These are phyloP conservation scores for Termitomyces sp. DNA, from an alignment of 768 basidiomycete genomes.

Conservation along the genomic window DNA sequence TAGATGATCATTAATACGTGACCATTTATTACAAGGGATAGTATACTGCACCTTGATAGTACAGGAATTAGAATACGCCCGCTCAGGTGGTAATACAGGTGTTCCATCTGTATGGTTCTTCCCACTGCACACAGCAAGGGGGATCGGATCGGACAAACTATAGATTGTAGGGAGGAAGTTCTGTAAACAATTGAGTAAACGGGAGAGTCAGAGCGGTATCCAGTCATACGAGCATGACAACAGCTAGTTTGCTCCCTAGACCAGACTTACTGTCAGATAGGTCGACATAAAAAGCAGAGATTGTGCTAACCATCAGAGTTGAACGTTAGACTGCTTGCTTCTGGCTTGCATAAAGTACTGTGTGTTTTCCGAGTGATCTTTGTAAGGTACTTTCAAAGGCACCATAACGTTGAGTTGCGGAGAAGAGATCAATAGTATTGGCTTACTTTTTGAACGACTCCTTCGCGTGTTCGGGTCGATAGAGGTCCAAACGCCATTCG, in stretches of 20 bases:
- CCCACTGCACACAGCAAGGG: slow-evolving; percentile 68
- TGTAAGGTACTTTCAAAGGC: slow-evolving; percentile 37
- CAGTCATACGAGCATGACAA: slow-evolving; percentile 61
- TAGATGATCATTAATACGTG: slow-evolving; percentile 26
- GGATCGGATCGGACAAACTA: slow-evolving; percentile 60
- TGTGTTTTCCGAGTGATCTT: slow-evolving; percentile 39
- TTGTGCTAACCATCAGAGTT: slow-evolving; percentile 57
- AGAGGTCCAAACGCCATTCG: slow-evolving; percentile 72
- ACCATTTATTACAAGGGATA: neutral
- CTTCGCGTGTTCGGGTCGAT: slow-evolving; percentile 41
- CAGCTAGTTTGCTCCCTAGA: slow-evolving; percentile 60
- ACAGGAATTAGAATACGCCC: slow-evolving; percentile 68
- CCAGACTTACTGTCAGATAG: neutral
- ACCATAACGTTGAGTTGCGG: neutral
- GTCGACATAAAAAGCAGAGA: neutral
- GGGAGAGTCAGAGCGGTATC: neutral
- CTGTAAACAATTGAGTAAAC: slow-evolving; percentile 31
- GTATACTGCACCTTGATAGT: slow-evolving; percentile 70
- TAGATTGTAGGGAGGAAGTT: slow-evolving; percentile 74
- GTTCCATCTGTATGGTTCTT: slow-evolving; percentile 54
- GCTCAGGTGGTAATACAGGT: slow-evolving; percentile 41
- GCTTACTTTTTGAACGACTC: slow-evolving; percentile 53
- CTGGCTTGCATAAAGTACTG: slow-evolving; percentile 52
- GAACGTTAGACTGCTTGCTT: slow-evolving; percentile 66
- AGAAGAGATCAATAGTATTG: neutral